phyloP scores from a whole-genome alignment of 768 basidiomycete species.

The Paxillus rubicundulus region DNA sequence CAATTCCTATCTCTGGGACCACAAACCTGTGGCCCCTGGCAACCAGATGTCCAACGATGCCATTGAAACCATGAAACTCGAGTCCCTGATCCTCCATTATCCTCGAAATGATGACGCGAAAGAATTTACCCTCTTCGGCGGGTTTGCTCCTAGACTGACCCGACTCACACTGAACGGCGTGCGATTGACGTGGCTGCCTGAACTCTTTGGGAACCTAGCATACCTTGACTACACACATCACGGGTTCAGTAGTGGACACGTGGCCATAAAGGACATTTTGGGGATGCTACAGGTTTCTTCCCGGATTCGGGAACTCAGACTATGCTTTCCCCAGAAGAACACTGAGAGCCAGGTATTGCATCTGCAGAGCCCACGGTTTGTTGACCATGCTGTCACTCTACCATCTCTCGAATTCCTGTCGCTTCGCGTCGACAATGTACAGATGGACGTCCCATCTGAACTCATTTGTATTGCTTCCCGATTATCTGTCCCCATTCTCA shows the following conservation, averaged over 20 bases:
- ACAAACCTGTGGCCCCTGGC: conserved; percentile 12
- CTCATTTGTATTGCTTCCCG: conserved; percentile 51
- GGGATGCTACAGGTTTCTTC: conserved; percentile 55
- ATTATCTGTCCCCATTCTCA: conserved; percentile 47
- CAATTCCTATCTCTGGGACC: conserved; percentile 22
- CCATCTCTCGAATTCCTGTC: conserved; percentile 46
- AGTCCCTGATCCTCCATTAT: conserved; percentile 56
- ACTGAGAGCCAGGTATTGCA: conserved; percentile 16
- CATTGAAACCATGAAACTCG: conserved; percentile 43
- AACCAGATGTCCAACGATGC: conserved; percentile 11
- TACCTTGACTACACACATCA: conserved; percentile 73
- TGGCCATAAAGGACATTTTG: conserved; percentile 56
- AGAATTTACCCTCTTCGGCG: conserved; percentile 63
- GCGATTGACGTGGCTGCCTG: conserved; percentile 59
- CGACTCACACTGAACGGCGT: conserved; percentile 62
- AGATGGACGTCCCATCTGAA: conserved; percentile 65
- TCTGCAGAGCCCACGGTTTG: conserved; percentile 16
- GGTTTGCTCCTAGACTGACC: conserved; percentile 54
- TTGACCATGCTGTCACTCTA: conserved; percentile 38
- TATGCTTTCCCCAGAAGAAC: conserved; percentile 51
- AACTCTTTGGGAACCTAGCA: conserved; percentile 58
- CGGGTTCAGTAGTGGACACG: conserved; percentile 56
- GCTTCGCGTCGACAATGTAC: conserved; percentile 48
- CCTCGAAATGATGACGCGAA: conserved; percentile 68
- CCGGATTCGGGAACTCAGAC: conserved; percentile 49